phyloP scores from a whole-genome alignment of 352 stramenopile species.

The Globisporangium megalacanthum region DNA sequence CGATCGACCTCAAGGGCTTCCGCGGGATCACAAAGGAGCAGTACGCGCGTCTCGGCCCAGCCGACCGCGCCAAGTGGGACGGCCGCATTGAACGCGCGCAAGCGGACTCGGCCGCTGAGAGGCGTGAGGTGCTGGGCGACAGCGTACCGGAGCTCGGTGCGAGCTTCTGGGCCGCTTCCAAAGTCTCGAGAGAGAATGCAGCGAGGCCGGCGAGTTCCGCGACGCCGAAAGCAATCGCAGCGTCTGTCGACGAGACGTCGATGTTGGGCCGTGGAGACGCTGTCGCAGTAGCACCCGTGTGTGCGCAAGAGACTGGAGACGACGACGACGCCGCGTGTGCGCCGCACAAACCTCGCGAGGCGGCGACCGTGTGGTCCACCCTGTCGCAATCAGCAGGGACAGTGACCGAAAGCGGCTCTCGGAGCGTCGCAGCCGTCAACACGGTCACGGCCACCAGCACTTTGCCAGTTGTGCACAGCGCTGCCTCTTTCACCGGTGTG shows the following conservation, averaged over 20 bases:
- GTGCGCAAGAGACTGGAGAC: not conserved
- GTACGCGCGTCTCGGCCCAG: constrained; percentile 37
- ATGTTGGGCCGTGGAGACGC: not conserved
- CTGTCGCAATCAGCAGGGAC: not conserved
- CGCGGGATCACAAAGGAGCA: constrained; percentile 61
- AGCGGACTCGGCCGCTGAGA: constrained; percentile 27
- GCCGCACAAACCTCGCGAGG: not conserved
- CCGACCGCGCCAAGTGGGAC: constrained; percentile 50
- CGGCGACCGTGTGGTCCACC: not conserved
- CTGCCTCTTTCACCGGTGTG: not conserved
- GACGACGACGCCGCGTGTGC: not conserved
- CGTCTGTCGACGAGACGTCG: not conserved
- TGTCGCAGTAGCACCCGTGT: not conserved
- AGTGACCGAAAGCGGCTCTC: not conserved
- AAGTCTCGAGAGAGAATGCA: constrained; percentile 3
- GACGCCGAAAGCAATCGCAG: not conserved
- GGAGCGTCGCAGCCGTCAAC: not conserved
- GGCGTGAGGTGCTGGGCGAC: constrained; percentile 34
- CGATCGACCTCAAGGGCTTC: constrained; percentile 45
- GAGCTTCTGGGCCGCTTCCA: constrained; percentile 38
- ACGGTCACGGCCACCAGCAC: not conserved
- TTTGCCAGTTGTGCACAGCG: not conserved
- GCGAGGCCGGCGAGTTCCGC: not conserved
- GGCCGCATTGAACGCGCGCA: constrained; percentile 49
- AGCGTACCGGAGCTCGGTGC: constrained; percentile 35